Conservation (phyloP, 2,329 filamentous ascomycete genomes). For the Claviceps paspali region DNA sequence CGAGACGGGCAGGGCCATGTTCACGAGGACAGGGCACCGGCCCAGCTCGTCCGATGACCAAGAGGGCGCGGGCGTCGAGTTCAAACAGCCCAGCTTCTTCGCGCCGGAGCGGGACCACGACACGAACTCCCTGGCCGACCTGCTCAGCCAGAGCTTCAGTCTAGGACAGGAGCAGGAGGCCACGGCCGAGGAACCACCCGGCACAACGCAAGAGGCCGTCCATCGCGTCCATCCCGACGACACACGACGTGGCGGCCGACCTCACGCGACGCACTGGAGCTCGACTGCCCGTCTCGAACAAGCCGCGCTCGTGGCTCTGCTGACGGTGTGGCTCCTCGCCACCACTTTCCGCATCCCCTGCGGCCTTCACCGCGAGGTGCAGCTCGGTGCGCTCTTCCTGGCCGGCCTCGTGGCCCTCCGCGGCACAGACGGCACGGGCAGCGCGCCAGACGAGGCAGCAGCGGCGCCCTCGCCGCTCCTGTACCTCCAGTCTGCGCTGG, state of each 20-base stretch:
- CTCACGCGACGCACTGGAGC: not conserved
- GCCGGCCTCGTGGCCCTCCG: slow-evolving; percentile 17
- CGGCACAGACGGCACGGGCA: slow-evolving; percentile 14
- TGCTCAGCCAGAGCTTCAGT: slow-evolving; percentile 29
- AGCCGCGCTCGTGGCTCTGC: slow-evolving; percentile 9
- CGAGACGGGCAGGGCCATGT: slow-evolving; percentile 33
- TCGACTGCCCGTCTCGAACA: slow-evolving; percentile 7
- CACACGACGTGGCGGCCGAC: not conserved
- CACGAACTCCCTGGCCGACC: slow-evolving; percentile 26
- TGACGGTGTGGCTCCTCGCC: slow-evolving; percentile 14
- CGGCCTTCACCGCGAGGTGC: slow-evolving; percentile 12
- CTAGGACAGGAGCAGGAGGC: slow-evolving; percentile 17
- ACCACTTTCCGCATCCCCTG: slow-evolving; percentile 10
- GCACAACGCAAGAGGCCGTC: not conserved
- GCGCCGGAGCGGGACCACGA: slow-evolving; percentile 26
- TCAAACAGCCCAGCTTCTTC: slow-evolving; percentile 47
- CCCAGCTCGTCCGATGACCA: not conserved
- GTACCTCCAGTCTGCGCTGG: slow-evolving; percentile 13
- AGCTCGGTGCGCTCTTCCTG: slow-evolving; percentile 12
- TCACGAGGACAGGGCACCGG: slow-evolving; percentile 14
- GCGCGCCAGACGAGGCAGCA: too few relatives aligned
- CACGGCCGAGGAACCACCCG: not conserved
- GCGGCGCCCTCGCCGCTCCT: slow-evolving; percentile 9
- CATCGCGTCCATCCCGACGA: too few relatives aligned
- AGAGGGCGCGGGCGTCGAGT: slow-evolving; percentile 21